Percentiles rank a stretch among this genome's conserved stretches.
Conservation (phyloP, 441 rosid species). For the Populus trichocarpa region DNA sequence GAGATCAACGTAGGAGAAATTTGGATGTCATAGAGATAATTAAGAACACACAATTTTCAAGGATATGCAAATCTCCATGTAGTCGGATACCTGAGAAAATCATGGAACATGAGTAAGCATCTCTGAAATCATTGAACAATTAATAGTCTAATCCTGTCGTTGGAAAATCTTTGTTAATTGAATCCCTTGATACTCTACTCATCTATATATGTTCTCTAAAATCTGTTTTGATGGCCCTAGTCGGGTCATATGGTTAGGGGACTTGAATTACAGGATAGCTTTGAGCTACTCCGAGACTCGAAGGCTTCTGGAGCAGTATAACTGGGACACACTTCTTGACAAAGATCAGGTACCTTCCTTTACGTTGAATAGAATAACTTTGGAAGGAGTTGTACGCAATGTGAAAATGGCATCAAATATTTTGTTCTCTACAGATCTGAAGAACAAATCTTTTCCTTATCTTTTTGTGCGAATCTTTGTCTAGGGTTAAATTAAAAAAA, state of each 20-base stretch:
- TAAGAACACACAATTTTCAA: constrained; percentile 69
- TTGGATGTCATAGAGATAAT: constrained; percentile 78
- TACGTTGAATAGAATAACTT: neutral
- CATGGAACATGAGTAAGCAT: constrained; percentile 73
- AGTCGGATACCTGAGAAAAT: constrained; percentile 65
- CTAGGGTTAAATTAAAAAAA: neutral
- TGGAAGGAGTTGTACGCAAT: neutral
- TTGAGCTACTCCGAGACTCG: constrained; percentile 73
- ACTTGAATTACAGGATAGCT: constrained; percentile 63
- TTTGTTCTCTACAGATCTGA: neutral
- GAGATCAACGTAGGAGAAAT: constrained; percentile 81
- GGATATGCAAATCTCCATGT: constrained; percentile 53
- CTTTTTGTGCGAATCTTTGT: neutral
- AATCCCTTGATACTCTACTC: neutral
- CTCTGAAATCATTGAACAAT: neutral
- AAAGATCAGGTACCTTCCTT: constrained; percentile 70
- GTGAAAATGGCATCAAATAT: neutral
- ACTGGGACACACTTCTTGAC: constrained; percentile 71
- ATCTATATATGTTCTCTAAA: neutral
- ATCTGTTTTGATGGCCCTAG: constrained; percentile 31
- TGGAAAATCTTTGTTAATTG: neutral
- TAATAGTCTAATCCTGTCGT: neutral
- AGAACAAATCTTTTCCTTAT: neutral
- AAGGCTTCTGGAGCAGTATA: constrained; percentile 52
- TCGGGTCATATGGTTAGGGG: constrained; percentile 41